phyloP scores from a whole-genome alignment of 2,329 filamentous ascomycete genomes.

The Aureobasidium sp. region DNA sequence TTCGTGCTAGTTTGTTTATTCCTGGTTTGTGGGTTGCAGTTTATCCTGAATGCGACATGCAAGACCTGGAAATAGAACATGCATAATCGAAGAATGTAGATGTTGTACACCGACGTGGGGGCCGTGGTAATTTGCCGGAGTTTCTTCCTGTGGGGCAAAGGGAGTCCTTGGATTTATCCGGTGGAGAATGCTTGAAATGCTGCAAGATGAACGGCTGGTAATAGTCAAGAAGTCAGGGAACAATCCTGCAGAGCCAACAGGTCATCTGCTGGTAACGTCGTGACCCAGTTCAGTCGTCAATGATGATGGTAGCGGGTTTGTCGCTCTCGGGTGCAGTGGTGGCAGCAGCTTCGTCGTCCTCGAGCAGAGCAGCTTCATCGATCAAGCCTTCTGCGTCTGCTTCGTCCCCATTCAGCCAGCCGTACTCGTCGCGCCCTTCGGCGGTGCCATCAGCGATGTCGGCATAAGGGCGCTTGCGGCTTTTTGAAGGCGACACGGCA shows the following conservation, averaged over 20 bases:
- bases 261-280: background rate
- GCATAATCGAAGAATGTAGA: background rate
- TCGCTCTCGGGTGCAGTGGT: background rate
- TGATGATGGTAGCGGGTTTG: background rate
- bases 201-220: background rate
- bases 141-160: background rate
- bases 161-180: background rate
- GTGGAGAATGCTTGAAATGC: background rate
- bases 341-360: background rate
- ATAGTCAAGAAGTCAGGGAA: background rate
- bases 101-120: background rate
- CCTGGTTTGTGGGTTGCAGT: too few relatives aligned
- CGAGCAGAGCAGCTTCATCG: slow-evolving; percentile 21
- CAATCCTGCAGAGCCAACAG: background rate
- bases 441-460: slow-evolving; percentile 54
- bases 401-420: slow-evolving; percentile 59
- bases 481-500: slow-evolving; percentile 23
- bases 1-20: too few relatives aligned
- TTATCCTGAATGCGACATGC: background rate
- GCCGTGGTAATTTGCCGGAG: background rate
- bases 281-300: background rate
- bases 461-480: slow-evolving; percentile 48
- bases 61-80: background rate
- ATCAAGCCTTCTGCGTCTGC: slow-evolving; percentile 34
- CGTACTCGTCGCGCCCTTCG: slow-evolving; percentile 58